Conservation (phyloP, 345 rosid species). For the Brassica rapa region DNA sequence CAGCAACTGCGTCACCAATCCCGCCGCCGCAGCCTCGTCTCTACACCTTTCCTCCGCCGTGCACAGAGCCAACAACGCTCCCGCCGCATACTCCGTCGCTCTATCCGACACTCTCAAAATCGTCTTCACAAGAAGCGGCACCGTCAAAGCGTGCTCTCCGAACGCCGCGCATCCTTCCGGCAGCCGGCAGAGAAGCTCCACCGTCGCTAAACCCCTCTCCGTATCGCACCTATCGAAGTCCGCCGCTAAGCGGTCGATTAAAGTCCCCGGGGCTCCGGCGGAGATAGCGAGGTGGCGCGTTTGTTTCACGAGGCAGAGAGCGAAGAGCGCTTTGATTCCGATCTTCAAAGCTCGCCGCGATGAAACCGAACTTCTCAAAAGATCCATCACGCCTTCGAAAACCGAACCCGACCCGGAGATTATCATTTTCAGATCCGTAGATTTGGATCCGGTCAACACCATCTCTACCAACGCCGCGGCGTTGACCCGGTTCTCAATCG, state of each 20-base stretch:
- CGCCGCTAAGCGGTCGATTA: constrained; percentile 67
- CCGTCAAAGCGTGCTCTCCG: constrained; percentile 69
- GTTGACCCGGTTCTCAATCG: constrained; percentile 70
- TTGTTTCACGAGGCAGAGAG: constrained; percentile 77
- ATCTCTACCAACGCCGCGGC: constrained; percentile 80
- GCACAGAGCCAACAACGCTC: constrained; percentile 74
- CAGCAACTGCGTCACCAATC: constrained; percentile 79
- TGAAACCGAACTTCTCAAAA: constrained; percentile 51
- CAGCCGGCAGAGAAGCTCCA: constrained; percentile 80
- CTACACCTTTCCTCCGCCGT: constrained; percentile 70
- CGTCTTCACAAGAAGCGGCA: constrained; percentile 71
- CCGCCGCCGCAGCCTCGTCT: constrained; percentile 82
- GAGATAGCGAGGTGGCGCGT: constrained; percentile 74
- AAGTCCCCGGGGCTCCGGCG: constrained; percentile 69
- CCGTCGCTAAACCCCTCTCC: constrained; percentile 80
- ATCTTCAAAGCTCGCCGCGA: constrained; percentile 67
- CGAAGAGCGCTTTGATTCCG: constrained; percentile 79
- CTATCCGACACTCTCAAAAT: constrained; percentile 79
- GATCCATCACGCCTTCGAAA: constrained; percentile 75
- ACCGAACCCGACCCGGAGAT: constrained; percentile 57
- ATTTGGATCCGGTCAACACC: constrained; percentile 66
- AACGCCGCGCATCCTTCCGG: constrained; percentile 74
- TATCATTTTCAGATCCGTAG: constrained; percentile 61
- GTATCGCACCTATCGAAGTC: constrained; percentile 86
- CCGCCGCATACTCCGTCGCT: constrained; percentile 95